phyloP scores from a whole-genome alignment of 805 yeast species.

The Lachancea sp. region DNA sequence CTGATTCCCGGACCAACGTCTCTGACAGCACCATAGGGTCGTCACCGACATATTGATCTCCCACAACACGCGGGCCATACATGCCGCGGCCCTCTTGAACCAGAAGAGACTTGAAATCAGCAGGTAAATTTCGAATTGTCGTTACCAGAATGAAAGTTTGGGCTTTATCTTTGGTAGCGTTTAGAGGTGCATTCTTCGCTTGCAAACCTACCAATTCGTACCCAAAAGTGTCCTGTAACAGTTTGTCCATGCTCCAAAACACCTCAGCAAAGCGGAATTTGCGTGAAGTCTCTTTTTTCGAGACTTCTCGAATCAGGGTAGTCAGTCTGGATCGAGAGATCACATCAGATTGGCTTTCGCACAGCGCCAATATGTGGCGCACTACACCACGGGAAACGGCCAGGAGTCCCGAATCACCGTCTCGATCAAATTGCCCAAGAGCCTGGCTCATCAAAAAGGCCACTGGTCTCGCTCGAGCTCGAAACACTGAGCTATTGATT shows the following conservation, averaged over 20 bases:
- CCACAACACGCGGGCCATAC: conserved; percentile 14
- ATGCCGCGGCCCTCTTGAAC: conserved; percentile 10
- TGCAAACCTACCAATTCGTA: conserved; percentile 20
- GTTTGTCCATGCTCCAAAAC: conserved; percentile 14
- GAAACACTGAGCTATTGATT: too few species aligned
- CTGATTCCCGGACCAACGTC: conserved; percentile 13
- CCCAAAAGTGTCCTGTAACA: conserved; percentile 26
- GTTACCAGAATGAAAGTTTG: conserved; percentile 23
- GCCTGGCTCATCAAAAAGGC: conserved; percentile 1
- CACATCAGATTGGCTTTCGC: conserved; percentile 21
- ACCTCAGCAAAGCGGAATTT: conserved; percentile 13
- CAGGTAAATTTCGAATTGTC: conserved; percentile 12
- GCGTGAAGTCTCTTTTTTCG: conserved; percentile 17
- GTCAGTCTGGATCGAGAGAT: conserved; percentile 18
- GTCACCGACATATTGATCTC: conserved; percentile 20
- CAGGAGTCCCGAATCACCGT: conserved; percentile 8
- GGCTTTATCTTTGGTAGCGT: conserved; percentile 10
- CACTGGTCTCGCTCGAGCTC: neutral
- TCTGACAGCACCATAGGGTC: conserved; percentile 11
- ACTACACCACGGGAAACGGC: conserved; percentile 19
- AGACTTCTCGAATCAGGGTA: conserved; percentile 16
- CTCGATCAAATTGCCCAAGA: neutral
- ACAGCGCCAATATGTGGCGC: conserved; percentile 20
- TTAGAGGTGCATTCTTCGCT: conserved; percentile 6
- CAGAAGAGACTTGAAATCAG: conserved; percentile 13